These are phyloP conservation scores for Hymenoscyphus scutula DNA, from an alignment of 2,329 filamentous ascomycete species.

Conservation along the genomic window DNA sequence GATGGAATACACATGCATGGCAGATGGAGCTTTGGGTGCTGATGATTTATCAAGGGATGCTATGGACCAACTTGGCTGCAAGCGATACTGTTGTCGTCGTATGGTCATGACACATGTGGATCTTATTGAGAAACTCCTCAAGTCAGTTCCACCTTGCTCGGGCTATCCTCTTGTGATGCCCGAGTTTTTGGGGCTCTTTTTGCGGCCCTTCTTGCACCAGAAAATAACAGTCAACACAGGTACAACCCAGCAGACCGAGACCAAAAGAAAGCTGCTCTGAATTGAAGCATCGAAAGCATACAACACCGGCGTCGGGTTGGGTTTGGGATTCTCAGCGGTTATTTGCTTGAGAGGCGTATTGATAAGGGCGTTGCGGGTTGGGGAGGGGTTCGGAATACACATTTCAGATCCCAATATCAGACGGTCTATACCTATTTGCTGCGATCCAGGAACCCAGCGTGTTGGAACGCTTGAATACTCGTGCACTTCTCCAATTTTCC, in stretches of 20 bases:
- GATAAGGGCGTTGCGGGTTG: constrained; percentile 26
- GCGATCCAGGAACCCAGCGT: constrained; percentile 16
- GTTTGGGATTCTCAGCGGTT: constrained; percentile 19
- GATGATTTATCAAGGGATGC: constrained; percentile 65
- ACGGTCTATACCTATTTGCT: constrained; percentile 8
- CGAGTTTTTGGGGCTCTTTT: neutral
- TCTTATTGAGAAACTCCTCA: constrained; percentile 95
- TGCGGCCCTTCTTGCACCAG: neutral
- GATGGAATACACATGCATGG: constrained; percentile 7
- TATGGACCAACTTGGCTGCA: constrained; percentile 91
- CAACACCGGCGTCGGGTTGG: constrained; percentile 28
- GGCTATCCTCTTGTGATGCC: neutral
- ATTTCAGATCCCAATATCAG: constrained; percentile 24
- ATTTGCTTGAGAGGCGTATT: constrained; percentile 23
- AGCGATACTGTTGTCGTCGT: constrained; percentile 95
- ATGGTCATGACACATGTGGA: constrained; percentile 99
- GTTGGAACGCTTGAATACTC: constrained; percentile 19
- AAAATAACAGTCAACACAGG: constrained; percentile 32
- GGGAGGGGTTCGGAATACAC: constrained; percentile 16
- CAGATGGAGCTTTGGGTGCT: constrained; percentile 12
- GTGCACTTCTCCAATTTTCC: constrained; percentile 11
- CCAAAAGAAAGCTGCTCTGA: constrained; percentile 39
- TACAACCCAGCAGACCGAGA: constrained; percentile 50
- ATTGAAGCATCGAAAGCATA: constrained; percentile 19
- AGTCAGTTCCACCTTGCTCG: constrained; percentile 51